Evolutionary conservation across 73 alveolate species (phyloP), one percentile per base, ranked within the genome.

Genomic region (Paraurostyla sp.): DNA sequence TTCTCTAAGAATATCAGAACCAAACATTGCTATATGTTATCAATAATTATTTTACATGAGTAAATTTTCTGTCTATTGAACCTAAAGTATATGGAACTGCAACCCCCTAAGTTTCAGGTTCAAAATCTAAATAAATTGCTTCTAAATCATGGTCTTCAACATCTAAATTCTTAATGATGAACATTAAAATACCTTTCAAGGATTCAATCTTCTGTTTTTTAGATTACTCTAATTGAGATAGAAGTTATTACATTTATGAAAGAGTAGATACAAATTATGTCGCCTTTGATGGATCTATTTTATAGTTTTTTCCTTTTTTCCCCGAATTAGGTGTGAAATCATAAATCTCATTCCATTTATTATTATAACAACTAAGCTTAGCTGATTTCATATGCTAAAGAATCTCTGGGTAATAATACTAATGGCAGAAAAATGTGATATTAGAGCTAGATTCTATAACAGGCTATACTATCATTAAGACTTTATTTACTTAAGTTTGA

Each of bases 261-360:
- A 71, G 29, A 7, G 33, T 11, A 18, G 85, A 18, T 3, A 42
- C 63, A 71, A 40, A 71, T 6, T 7, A 13, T 18, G 68, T 36
- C 59, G 4, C 23, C 15, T 3, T 3, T 15, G 18, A 30, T 7
- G 20, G 2, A 2, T 4, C n/a, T 6, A 83, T 9, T 83, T n/a
- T 16, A 46, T 58, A 83, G 41, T 83, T 83, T 15, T 49, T 85
- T 48, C 63, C 62, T 36, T 69, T 51, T 38, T 57, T 43, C 1
- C 32, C 52, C 40, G 54, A 62, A 40, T 65, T 48, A 20, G 92
- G 92, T 18, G 95, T 90, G 38, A 90, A 90, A 42, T 90, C 95
- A 45, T 30, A 90, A 0, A 80, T 71, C 6, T 60, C 86, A 46
- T 56, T 69, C 95, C 95, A 90, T 25, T 65, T 90, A 40, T 90